Percentiles rank a stretch among this genome's conserved stretches.
Conservation (phyloP, 139 green algal genomes). For the Chlamydomonas eustigma region DNA sequence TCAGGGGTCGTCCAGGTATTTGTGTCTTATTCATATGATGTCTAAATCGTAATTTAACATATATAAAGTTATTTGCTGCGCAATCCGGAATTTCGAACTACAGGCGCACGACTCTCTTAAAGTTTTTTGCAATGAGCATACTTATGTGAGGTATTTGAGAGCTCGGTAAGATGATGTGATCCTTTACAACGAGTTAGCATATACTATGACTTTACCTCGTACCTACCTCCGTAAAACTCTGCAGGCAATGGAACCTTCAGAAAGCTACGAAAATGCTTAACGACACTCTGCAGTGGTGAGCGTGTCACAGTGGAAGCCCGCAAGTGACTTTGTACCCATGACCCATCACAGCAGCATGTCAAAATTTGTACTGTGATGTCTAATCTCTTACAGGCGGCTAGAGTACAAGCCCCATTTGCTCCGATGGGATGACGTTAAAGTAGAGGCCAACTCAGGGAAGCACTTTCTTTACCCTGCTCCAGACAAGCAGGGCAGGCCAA, state of each 20-base stretch:
- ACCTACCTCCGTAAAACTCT: no score
- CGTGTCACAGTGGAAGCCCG: neutral
- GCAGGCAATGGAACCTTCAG: slow-evolving; percentile 59
- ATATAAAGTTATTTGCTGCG: no score
- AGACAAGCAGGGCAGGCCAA: slow-evolving; percentile 61
- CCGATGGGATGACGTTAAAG: slow-evolving; percentile 51
- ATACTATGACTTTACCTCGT: no score
- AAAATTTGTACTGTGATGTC: neutral
- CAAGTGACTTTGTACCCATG: neutral
- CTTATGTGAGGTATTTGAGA: slow-evolving; percentile 69
- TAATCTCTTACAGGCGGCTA: slow-evolving; percentile 45
- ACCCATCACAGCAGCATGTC: neutral
- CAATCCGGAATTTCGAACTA: neutral
- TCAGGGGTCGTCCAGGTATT: no score
- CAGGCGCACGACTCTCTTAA: slow-evolving; percentile 5
- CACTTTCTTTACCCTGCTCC: slow-evolving; percentile 47
- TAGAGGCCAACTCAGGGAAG: slow-evolving; percentile 63
- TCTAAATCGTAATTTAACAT: no score
- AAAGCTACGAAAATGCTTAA: slow-evolving; percentile 69
- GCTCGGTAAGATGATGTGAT: slow-evolving; percentile 32
- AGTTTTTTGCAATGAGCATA: slow-evolving; percentile 8
- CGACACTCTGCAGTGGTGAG: slow-evolving; percentile 58
- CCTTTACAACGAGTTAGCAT: neutral
- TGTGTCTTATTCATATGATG: no score
- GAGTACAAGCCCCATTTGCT: slow-evolving; percentile 64